Evolutionary conservation across 208 protist genomes (phyloP), one percentile per base, ranked within the genome.

Genomic region (Porcisia deanei): DNA sequence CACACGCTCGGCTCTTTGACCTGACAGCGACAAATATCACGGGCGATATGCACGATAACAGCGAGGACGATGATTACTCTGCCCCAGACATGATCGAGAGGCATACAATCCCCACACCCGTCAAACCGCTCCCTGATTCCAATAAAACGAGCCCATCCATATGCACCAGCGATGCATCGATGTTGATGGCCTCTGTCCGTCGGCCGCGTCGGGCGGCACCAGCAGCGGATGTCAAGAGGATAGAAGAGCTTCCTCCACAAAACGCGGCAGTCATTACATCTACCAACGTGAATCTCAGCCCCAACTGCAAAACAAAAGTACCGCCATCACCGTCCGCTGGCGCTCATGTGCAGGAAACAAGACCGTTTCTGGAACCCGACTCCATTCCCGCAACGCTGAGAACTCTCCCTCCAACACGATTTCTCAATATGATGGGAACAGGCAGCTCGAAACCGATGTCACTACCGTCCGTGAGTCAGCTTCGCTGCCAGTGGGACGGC

Each of bases 151-250:
- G 16, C 30, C 39, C 20, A 34, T 52, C 53, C 18, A 18, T 10
- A 1, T 22, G 39, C 49, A 30, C 8, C 9, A 79, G 67, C 25
- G 30, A 74, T 18, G 59, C 47, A 4, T 80, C 76, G 0, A 66
- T 61, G 2, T 43, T 71, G 4, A 75, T 80, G 3, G 76, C 76
- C 37, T 75, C 76, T 6, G 76, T 80, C 0, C 76, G 71, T n/a
- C 76, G 71, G 61, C 49, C 70, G 37, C 68, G 70, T 4, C 76
- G 61, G 6, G 39, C 2, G 0, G 76, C 5, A 34, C 70, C n/a
- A 6, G 57, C 70, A 16, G 3, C 68, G 37, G 52, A 69, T 0
- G 14, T 75, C 4, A 60, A 49, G 37, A 69, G 67, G 16, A 3
- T 45, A 9, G 12, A 34, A 5, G 10, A 20, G 6, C 39, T 39